Percentiles rank a stretch among this genome's conserved stretches.
Conservation (phyloP, 148 eudicot genomes). For the Salicornia ramosissima region DNA sequence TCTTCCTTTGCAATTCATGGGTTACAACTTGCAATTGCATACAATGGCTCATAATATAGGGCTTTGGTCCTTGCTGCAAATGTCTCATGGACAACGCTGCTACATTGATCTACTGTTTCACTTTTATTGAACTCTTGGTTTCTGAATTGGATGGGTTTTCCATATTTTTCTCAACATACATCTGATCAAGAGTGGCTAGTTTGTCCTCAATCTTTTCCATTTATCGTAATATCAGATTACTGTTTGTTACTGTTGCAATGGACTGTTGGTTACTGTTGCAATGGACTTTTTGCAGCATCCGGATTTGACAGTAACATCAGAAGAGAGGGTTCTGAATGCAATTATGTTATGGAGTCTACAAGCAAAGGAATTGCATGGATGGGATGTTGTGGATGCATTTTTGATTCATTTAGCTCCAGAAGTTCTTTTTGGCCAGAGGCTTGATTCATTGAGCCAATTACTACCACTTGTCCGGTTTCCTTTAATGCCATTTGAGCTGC, state of each 20-base stretch:
- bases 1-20: constrained; percentile 2
- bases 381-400: constrained; percentile 66
- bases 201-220: constrained; percentile 22
- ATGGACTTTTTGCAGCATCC: constrained; percentile 76
- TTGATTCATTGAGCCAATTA: constrained; percentile 44
- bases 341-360: constrained; percentile 69
- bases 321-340: constrained; percentile 84
- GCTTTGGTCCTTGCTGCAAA: constrained; percentile 15
- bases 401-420: constrained; percentile 52
- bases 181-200: constrained; percentile 15
- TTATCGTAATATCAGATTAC: constrained; percentile 25
- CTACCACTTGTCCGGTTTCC: constrained; percentile 73
- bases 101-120: constrained; percentile 14
- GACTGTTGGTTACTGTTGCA: no score
- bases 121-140: constrained; percentile 14
- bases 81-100: constrained; percentile 18
- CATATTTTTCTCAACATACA: constrained; percentile 6
- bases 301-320: constrained; percentile 87
- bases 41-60: constrained; percentile 6
- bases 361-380: constrained; percentile 51
- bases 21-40: not conserved
- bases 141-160: constrained; percentile 12
- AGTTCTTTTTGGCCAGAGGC: constrained; percentile 62
- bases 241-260: no score
- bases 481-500: constrained; percentile 52